A percentile compares a stretch with the other conserved stretches of the same genome.
phyloP scores from a whole-genome alignment of 805 yeast species.

The Metschnikowia peoriensis region DNA sequence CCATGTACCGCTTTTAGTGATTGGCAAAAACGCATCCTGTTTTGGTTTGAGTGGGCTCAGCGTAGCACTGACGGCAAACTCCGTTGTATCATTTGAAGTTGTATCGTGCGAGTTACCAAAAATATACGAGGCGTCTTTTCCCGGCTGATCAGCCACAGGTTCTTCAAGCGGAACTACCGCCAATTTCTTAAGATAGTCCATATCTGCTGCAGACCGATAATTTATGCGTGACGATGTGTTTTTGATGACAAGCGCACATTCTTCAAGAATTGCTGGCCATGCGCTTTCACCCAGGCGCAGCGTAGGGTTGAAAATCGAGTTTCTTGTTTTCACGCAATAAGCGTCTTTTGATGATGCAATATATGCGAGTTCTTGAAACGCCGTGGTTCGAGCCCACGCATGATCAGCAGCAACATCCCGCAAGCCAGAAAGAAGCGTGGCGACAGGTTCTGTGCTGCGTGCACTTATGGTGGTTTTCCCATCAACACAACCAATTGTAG shows the following conservation, averaged over 20 bases:
- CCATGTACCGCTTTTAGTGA: neutral
- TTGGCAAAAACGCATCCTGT: no score
- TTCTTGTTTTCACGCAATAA: conserved; percentile 45
- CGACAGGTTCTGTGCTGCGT: conserved; percentile 59
- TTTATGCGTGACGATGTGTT: conserved; percentile 45
- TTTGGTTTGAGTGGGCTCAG: conserved; percentile 13
- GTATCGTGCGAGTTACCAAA: conserved; percentile 37
- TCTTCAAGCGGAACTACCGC: conserved; percentile 14
- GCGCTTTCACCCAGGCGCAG: conserved; percentile 39
- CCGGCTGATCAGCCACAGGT: neutral
- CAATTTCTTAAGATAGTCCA: conserved; percentile 25
- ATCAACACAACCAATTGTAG: conserved; percentile 70
- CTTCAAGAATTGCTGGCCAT: conserved; percentile 62
- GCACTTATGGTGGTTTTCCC: conserved; percentile 60
- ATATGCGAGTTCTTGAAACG: conserved; percentile 73
- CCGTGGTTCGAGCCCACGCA: conserved; percentile 50
- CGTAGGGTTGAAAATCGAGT: conserved; percentile 49
- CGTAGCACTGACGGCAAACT: conserved; percentile 14
- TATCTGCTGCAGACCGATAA: conserved; percentile 30
- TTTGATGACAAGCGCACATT: conserved; percentile 55
- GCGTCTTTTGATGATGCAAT: conserved; percentile 47
- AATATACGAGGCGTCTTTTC: conserved; percentile 13
- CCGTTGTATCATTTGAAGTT: conserved; percentile 11
- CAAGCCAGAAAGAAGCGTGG: conserved; percentile 63
- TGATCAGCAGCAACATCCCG: conserved; percentile 43